These are phyloP conservation scores for Sporothrix euskadiensis DNA, from an alignment of 2,329 filamentous ascomycete species.

Conservation along the genomic window DNA sequence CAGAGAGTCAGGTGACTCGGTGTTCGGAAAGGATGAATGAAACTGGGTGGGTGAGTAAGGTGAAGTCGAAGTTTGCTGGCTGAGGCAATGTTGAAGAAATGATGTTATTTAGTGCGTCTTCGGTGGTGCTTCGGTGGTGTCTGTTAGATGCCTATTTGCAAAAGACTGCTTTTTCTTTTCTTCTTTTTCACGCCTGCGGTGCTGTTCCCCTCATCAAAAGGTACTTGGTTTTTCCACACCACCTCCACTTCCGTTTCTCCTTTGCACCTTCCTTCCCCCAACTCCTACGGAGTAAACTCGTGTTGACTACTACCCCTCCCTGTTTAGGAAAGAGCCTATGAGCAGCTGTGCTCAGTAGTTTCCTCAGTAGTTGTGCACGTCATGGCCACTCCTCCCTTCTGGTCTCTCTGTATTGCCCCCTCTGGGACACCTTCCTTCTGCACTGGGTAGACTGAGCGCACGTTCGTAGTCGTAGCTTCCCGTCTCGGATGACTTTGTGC, in stretches of 20 bases:
- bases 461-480: constrained; percentile 23
- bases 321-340: neutral
- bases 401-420: neutral
- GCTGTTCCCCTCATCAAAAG: constrained; percentile 10
- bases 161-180: neutral
- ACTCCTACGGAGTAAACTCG: neutral
- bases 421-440: neutral
- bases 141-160: no score
- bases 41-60: neutral
- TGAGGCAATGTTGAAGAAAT: neutral
- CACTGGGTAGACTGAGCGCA: neutral
- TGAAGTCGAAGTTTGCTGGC: no score
- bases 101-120: no score
- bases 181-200: neutral
- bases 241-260: constrained; percentile 22
- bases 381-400: neutral
- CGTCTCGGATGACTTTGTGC: constrained; percentile 4
- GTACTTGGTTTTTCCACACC: neutral
- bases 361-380: neutral
- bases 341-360: neutral
- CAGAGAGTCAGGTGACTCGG: neutral
- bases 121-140: no score
- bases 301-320: neutral
- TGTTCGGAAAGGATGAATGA: neutral
- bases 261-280: constrained; percentile 24